Evolutionary conservation across 2,329 filamentous ascomycete genomes (phyloP).

Genomic region (Chalaropsis thielavioides): DNA sequence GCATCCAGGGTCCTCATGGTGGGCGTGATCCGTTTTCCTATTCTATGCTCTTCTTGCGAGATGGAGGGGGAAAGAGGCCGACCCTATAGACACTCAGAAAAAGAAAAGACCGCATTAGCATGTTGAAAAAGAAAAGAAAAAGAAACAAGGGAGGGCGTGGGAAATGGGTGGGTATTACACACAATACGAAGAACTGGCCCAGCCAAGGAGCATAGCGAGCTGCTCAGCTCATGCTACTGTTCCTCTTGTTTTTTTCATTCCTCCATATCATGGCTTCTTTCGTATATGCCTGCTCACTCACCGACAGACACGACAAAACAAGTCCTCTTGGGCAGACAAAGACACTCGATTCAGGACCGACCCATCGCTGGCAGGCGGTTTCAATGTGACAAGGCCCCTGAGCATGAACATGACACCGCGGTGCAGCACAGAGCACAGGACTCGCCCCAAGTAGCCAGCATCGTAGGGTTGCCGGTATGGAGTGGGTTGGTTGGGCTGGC

Average conservation of each 20-base stretch:
- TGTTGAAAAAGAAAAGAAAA: neutral
- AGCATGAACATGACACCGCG: too few relatives aligned
- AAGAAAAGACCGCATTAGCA: neutral
- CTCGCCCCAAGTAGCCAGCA: too few relatives aligned
- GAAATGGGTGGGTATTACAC: neutral
- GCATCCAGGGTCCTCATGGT: neutral
- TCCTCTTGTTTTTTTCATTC: neutral
- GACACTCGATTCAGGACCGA: neutral
- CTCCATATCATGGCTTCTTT: neutral
- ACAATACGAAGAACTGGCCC: neutral
- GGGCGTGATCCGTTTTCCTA: neutral
- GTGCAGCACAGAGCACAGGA: neutral
- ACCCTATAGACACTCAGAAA: neutral
- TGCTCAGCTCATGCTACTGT: neutral
- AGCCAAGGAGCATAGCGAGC: neutral
- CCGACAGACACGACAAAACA: neutral
- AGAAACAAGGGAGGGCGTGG: too few relatives aligned
- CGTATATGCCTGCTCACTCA: neutral
- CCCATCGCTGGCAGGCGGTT: neutral
- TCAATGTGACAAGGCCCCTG: neutral
- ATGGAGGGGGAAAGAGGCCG: neutral
- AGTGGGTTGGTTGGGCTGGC: neutral
- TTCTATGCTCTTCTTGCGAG: neutral
- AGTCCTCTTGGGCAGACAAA: neutral
- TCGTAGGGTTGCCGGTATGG: too few relatives aligned